A percentile compares a stretch with the other conserved stretches of the same genome.
Conservation (phyloP, 116 monocot genomes). For the Phalaenopsis hybrid region DNA sequence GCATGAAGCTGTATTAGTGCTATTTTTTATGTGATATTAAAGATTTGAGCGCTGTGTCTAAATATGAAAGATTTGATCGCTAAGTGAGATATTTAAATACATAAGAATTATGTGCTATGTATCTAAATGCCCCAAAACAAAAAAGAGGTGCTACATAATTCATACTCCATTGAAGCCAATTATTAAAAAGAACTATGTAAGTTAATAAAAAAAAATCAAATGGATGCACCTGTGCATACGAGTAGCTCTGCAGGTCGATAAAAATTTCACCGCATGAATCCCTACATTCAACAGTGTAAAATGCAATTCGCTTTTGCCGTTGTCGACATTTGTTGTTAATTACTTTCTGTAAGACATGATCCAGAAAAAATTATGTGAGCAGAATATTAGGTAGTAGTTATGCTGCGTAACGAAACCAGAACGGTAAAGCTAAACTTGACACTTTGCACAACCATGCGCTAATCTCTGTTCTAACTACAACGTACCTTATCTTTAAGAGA, state of each 20-base stretch:
- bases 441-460: background rate
- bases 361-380: background rate
- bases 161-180: background rate
- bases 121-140: background rate
- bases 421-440: background rate
- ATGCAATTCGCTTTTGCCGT: constrained; percentile 59
- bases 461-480: background rate
- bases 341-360: constrained; percentile 34
- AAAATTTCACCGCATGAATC: constrained; percentile 93
- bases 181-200: background rate
- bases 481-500: constrained; percentile 54
- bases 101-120: no score
- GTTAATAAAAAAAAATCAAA: constrained; percentile 2
- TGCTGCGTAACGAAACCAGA: background rate
- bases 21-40: no score
- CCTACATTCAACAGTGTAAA: constrained; percentile 81
- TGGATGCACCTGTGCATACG: constrained; percentile 53
- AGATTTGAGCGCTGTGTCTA: no score
- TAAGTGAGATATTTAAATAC: no score
- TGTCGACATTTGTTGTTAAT: constrained; percentile 74
- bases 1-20: no score
- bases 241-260: constrained; percentile 74
- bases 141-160: background rate
- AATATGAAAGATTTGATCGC: no score
- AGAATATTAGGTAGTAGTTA: background rate